A percentile compares a stretch with the other conserved stretches of the same genome.
Conservation (phyloP, 805 yeast species). For the Ogataea dorogensis region DNA sequence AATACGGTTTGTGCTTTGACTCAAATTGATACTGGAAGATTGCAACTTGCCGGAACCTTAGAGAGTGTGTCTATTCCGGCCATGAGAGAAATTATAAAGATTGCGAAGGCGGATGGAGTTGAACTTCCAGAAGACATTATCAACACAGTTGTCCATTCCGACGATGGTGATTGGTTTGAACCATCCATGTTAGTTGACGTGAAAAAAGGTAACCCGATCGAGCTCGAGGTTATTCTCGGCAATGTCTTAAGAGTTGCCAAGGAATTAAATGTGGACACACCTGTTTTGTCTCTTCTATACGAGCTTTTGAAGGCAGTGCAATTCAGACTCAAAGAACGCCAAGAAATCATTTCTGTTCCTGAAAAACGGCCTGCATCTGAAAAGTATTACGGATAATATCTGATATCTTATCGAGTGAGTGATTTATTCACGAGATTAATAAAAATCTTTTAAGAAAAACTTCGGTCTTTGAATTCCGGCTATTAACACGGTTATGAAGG, state of each 20-base stretch:
- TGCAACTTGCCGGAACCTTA: conserved; percentile 44
- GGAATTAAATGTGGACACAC: conserved; percentile 50
- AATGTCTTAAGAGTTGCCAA: conserved; percentile 55
- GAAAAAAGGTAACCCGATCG: conserved; percentile 64
- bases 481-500: too few species aligned
- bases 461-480: too few species aligned
- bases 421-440: too few species aligned
- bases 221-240: conserved; percentile 70
- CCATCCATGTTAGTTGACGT: conserved; percentile 73
- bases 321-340: conserved; percentile 55
- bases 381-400: conserved; percentile 11
- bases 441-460: too few species aligned
- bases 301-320: conserved; percentile 59
- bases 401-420: too few species aligned
- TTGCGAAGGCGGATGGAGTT: conserved; percentile 71
- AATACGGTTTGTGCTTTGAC: conserved; percentile 63
- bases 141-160: conserved; percentile 51
- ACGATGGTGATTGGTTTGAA: conserved; percentile 54
- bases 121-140: conserved; percentile 47
- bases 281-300: conserved; percentile 58
- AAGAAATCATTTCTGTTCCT: conserved; percentile 47
- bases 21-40: conserved; percentile 57
- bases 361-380: conserved; percentile 37
- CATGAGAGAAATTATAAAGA: conserved; percentile 61
- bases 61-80: conserved; percentile 50